Evolutionary conservation across 108 stramenopile species (phyloP).

Genomic region (Cylindrotheca closterium): DNA sequence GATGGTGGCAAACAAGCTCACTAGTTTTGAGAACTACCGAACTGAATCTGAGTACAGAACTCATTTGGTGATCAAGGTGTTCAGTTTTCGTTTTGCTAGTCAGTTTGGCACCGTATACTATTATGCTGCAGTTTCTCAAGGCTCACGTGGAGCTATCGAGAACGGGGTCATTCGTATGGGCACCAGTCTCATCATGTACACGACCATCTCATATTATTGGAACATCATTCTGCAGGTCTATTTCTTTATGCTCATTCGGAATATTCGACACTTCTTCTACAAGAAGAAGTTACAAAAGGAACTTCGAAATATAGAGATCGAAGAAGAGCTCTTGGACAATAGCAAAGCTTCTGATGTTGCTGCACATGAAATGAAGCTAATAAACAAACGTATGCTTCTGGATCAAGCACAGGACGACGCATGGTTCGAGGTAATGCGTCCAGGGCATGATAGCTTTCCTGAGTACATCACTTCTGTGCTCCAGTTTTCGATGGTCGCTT

Average conservation of each 20-base stretch:
- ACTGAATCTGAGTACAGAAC: constrained; percentile 91
- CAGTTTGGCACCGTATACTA: constrained; percentile 96
- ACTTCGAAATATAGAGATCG: constrained; percentile 56
- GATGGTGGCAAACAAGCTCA: constrained; percentile 74
- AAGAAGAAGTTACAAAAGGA: constrained; percentile 48
- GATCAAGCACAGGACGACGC: constrained; percentile 85
- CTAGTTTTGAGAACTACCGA: constrained; percentile 94
- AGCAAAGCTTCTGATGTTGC: constrained; percentile 29
- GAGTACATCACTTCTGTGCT: constrained; percentile 91
- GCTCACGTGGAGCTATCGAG: constrained; percentile 50
- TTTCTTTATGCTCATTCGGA: constrained; percentile 69
- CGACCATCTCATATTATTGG: constrained; percentile 89
- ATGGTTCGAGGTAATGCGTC: constrained; percentile 84
- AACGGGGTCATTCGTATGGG: constrained; percentile 86
- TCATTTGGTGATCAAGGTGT: constrained; percentile 95
- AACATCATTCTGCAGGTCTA: constrained; percentile 77
- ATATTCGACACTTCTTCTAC: constrained; percentile 56
- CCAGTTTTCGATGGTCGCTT: constrained; percentile 94
- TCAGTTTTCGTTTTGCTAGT: constrained; percentile 97
- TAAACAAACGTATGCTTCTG: constrained; percentile 77
- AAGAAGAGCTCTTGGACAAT: constrained; percentile 43
- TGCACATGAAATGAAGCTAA: constrained; percentile 32
- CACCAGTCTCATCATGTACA: constrained; percentile 73
- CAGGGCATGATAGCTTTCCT: constrained; percentile 88
- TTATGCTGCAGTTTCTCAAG: constrained; percentile 82